Evolutionary conservation across 2,329 filamentous ascomycete species (phyloP).

Genomic region (Ceratocystis colombiana): DNA sequence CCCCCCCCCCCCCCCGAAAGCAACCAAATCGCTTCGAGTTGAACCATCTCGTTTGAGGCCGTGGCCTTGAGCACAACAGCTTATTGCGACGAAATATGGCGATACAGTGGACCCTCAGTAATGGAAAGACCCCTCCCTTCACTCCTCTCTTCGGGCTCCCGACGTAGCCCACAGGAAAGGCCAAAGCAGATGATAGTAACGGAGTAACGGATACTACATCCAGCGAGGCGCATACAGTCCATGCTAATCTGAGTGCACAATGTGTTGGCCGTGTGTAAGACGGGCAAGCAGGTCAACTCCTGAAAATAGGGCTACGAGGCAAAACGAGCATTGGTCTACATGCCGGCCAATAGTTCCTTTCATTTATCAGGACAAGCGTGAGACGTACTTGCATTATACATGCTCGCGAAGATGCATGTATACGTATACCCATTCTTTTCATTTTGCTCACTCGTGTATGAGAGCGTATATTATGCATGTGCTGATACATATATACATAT

Average conservation of each 20-base stretch:
- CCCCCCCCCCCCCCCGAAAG: not conserved
- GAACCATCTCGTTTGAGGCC: not conserved
- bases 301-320: slow-evolving; percentile 6
- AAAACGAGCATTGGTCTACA: not conserved
- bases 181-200: too few relatives aligned
- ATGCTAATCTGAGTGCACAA: not conserved
- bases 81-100: not conserved
- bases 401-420: not conserved
- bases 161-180: too few relatives aligned
- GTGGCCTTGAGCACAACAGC: not conserved
- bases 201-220: not conserved
- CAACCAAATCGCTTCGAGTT: not conserved
- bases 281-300: not conserved
- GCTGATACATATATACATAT: not conserved
- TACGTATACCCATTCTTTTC: not conserved
- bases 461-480: not conserved
- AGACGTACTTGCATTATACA: not conserved
- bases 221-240: not conserved
- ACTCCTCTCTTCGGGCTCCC: too few relatives aligned
- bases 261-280: not conserved
- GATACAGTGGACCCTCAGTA: not conserved
- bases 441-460: not conserved
- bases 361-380: too few relatives aligned
- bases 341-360: too few relatives aligned
- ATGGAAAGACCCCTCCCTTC: not conserved